Percentiles rank a stretch among this genome's conserved stretches.
Conservation (phyloP, 371 early-diverging fungal species). For the Rhizopus delemar region DNA sequence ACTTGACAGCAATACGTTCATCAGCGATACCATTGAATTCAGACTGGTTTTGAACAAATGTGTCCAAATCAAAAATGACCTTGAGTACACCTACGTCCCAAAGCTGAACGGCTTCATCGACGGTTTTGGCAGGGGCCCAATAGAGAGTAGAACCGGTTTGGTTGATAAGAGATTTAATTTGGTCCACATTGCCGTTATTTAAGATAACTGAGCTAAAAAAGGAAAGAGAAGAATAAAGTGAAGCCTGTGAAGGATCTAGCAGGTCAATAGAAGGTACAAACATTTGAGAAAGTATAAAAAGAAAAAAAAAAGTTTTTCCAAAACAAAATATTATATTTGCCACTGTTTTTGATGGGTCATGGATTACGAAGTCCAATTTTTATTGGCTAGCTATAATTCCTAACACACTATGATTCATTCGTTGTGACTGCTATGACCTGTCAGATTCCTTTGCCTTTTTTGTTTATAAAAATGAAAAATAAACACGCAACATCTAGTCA, state of each 20-base stretch:
- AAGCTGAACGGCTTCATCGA: constrained; percentile 55
- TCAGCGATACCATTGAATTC: constrained; percentile 37
- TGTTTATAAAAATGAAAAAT: no score
- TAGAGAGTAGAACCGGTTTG: constrained; percentile 52
- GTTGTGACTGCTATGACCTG: no score
- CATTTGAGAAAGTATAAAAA: constrained; percentile 34
- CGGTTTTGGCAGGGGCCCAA: constrained; percentile 52
- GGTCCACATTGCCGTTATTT: constrained; percentile 40
- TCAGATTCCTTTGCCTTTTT: no score
- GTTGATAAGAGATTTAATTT: constrained; percentile 39
- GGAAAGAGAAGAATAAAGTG: constrained; percentile 30
- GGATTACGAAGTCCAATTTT: no score
- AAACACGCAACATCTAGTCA: no score
- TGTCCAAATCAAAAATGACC: constrained; percentile 50
- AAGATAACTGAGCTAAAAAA: constrained; percentile 38
- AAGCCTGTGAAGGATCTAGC: constrained; percentile 22
- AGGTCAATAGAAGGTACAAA: constrained; percentile 57
- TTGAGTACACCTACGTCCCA: constrained; percentile 67
- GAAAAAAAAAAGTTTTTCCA: constrained; percentile 3
- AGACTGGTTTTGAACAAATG: constrained; percentile 25
- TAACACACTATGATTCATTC: no score
- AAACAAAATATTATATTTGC: no score
- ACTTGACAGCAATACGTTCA: constrained; percentile 49
- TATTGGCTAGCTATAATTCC: no score
- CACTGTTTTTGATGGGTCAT: no score